These are phyloP conservation scores for Solanum bulbocastanum DNA, from an alignment of 257 asterid species.

Conservation along the genomic window DNA sequence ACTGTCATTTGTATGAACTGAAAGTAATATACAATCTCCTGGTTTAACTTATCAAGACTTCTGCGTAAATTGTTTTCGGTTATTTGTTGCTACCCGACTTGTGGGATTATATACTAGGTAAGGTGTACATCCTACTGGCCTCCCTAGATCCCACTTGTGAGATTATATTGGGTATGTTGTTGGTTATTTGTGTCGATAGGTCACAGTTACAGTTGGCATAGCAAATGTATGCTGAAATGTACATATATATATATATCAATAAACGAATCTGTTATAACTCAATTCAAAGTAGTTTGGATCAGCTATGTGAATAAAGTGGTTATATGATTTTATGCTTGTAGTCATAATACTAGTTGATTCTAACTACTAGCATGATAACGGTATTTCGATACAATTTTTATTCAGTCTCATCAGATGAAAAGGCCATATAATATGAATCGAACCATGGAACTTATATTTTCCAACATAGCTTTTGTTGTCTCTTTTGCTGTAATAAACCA, in stretches of 20 bases:
- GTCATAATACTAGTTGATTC: background rate
- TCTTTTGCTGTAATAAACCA: background rate
- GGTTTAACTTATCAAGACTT: background rate
- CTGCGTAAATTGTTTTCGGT: background rate
- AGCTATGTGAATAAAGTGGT: background rate
- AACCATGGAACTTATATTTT: background rate
- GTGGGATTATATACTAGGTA: background rate
- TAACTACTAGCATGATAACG: background rate
- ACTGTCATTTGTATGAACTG: background rate
- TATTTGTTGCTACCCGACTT: background rate
- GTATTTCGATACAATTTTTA: background rate
- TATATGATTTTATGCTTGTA: background rate
- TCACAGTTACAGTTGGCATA: background rate
- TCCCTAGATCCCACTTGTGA: background rate
- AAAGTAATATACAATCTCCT: background rate
- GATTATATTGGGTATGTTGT: background rate
- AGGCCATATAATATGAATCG: background rate
- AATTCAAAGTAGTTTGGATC: background rate
- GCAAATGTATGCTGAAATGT: background rate
- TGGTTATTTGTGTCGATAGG: background rate
- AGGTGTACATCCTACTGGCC: background rate
- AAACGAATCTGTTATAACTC: background rate
- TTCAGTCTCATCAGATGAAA: background rate
- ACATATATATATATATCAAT: too few relatives aligned
- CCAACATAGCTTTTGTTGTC: background rate